Base-by-base conservation (phyloP, 106 monocot genomes). In the Acanthochlamys bracteata region DNA sequence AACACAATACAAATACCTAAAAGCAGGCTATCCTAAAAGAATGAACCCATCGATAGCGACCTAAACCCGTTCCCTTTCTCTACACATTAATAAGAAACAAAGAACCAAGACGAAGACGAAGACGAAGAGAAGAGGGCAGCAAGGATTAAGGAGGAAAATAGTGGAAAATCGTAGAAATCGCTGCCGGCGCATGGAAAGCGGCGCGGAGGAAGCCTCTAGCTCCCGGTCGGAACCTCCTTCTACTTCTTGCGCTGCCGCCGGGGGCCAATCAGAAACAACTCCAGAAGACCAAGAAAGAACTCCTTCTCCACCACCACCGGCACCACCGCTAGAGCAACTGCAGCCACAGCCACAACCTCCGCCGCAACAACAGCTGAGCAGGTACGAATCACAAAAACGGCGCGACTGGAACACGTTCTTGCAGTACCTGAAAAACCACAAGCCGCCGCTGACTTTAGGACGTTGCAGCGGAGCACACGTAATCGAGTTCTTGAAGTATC, bases 351-450 rank as follows among this genome's bases (percentile, higher is more conserved):
- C 20, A 25, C 59, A 23, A 25, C 26, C 59, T 33, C 33, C 33
- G 33, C 33, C 33, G 33, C 33, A 33, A 2, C 59, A 59, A 15
- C 72, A 69, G 41, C 73, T 63, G 26, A 76, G 80, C 67, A 65
- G 78, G 23, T 84, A 84, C 76, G 84, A 84, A 69, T 76, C 79
- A 17, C 84, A 84, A 64, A 84, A 84, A 64, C 72, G 84, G 15
- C 72, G 84, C 11, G 84, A 84, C 79, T 84, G 84, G 84, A 76
- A 79, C 76, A 76, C 84, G 21, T 84, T 84, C 66, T 60, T 79
- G 14, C 84, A 76, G 65, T 84, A 84, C 72, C 84, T 84, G 20
- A 72, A 63, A 10, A 80, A 84, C 61, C 79, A 84, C 71, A 70
- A 64, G 59, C 82, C 78, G 11, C 82, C 82, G 54, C 74, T 83